Evolutionary conservation across 2,329 filamentous ascomycete genomes (phyloP).

Genomic region (Paraphoma sp.): DNA sequence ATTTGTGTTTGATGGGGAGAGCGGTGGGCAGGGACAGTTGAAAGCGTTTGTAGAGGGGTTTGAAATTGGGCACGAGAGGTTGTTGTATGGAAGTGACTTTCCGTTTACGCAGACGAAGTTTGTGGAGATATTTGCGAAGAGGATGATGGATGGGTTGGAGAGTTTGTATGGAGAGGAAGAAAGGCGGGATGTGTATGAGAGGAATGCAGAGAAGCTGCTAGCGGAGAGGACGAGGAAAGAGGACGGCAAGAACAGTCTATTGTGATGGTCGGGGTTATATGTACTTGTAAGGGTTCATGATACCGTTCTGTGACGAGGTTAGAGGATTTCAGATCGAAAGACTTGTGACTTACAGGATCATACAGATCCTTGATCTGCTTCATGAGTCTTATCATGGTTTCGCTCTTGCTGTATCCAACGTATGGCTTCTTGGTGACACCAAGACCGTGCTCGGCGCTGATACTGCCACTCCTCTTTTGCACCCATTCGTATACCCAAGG

Average conservation of each 20-base stretch:
- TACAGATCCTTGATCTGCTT: constrained; percentile 93
- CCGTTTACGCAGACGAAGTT: constrained; percentile 55
- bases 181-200: constrained; percentile 47
- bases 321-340: constrained; percentile 7
- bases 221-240: constrained; percentile 5
- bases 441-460: constrained; percentile 94
- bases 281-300: constrained; percentile 99
- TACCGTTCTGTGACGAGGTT: constrained; percentile 73
- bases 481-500: constrained; percentile 99
- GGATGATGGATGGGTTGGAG: constrained; percentile 52
- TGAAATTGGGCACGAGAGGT: constrained; percentile 42
- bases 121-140: constrained; percentile 47
- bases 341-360: constrained; percentile 75
- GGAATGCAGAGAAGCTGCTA: constrained; percentile 48
- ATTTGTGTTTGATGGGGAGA: constrained; percentile 52
- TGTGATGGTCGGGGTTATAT: constrained; percentile 55
- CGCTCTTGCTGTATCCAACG: constrained; percentile 89
- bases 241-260: constrained; percentile 3
- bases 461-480: constrained; percentile 82
- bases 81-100: constrained; percentile 63
- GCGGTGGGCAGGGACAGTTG: constrained; percentile 51
- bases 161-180: constrained; percentile 43
- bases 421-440: constrained; percentile 96
- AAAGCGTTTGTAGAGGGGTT: constrained; percentile 55
- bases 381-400: constrained; percentile 89